A percentile compares a stretch with the other conserved stretches of the same genome.
These are phyloP conservation scores for Trichaptum fuscoviolaceum DNA, from an alignment of 768 basidiomycete genomes.

Conservation along the genomic window DNA sequence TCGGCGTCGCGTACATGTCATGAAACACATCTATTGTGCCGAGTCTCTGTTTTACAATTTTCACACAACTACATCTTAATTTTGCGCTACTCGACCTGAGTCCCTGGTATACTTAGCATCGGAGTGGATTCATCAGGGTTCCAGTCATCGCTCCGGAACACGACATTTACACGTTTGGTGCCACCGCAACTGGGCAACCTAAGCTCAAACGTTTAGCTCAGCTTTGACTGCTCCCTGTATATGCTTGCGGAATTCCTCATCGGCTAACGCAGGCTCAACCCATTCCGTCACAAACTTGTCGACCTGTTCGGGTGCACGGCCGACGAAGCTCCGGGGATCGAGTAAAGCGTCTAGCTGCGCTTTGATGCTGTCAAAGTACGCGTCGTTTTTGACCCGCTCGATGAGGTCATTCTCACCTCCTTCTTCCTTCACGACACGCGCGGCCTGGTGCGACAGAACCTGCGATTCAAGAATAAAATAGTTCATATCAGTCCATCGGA, in stretches of 20 bases:
- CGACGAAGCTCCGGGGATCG: conserved; percentile 85
- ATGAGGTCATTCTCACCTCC: conserved; percentile 96
- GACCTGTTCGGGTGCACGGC: conserved; percentile 93
- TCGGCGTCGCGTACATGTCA: neutral
- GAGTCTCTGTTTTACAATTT: neutral
- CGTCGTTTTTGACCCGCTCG: conserved; percentile 70
- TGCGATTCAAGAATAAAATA: conserved; percentile 22
- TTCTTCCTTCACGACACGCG: conserved; percentile 88
- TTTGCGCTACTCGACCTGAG: neutral
- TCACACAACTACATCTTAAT: neutral
- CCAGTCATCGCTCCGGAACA: neutral
- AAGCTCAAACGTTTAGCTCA: conserved; percentile 53
- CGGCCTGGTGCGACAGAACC: conserved; percentile 94
- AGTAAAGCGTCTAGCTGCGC: conserved; percentile 71
- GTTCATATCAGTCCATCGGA: conserved; percentile 3
- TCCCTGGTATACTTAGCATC: neutral
- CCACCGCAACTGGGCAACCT: neutral
- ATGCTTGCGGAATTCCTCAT: conserved; percentile 48
- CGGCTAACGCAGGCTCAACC: conserved; percentile 78
- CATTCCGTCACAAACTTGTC: conserved; percentile 82
- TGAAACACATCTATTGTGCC: neutral
- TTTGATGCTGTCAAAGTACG: conserved; percentile 90
- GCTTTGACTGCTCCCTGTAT: conserved; percentile 49
- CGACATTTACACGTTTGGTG: neutral
- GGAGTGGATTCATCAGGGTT: neutral